Conservation (phyloP, 202 grass and related monocot genomes). For the Panicum virgatum region DNA sequence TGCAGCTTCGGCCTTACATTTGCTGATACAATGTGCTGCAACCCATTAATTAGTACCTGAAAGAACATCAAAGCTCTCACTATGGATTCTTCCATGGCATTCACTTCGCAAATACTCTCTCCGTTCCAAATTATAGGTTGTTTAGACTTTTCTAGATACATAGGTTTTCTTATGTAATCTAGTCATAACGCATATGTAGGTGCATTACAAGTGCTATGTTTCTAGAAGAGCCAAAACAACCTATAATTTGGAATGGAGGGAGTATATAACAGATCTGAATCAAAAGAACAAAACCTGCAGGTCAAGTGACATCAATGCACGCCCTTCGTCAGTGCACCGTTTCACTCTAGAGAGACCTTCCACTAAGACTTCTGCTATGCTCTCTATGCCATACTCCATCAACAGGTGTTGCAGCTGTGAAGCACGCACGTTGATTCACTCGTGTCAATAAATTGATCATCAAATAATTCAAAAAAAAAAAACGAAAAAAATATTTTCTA, state of each 20-base stretch:
- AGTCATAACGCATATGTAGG: no score
- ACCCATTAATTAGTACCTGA: constrained; percentile 94
- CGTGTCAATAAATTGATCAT: constrained; percentile 8
- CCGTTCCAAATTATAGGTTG: no score
- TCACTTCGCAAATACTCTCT: background rate
- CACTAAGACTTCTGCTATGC: constrained; percentile 76
- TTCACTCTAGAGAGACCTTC: constrained; percentile 98
- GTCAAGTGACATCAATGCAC: constrained; percentile 97
- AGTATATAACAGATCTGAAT: background rate
- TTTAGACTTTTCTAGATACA: no score
- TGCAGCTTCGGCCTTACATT: constrained; percentile 97
- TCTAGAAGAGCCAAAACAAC: no score
- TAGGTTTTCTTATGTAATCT: no score
- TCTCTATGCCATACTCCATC: constrained; percentile 85
- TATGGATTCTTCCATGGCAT: constrained; percentile 25
- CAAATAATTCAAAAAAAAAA: constrained; percentile 6
- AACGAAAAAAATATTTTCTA: constrained; percentile 4
- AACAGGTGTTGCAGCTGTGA: constrained; percentile 87
- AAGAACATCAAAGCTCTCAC: constrained; percentile 42
- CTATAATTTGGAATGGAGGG: no score
- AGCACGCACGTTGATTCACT: constrained; percentile 18
- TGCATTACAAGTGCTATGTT: no score
- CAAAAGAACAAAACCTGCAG: constrained; percentile 70
- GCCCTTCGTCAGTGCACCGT: constrained; percentile 93
- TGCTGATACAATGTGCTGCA: constrained; percentile 80